A percentile compares a stretch with the other conserved stretches of the same genome.
These are phyloP conservation scores for Globisporangium sylvaticum DNA, from an alignment of 352 stramenopile species.

Conservation along the genomic window DNA sequence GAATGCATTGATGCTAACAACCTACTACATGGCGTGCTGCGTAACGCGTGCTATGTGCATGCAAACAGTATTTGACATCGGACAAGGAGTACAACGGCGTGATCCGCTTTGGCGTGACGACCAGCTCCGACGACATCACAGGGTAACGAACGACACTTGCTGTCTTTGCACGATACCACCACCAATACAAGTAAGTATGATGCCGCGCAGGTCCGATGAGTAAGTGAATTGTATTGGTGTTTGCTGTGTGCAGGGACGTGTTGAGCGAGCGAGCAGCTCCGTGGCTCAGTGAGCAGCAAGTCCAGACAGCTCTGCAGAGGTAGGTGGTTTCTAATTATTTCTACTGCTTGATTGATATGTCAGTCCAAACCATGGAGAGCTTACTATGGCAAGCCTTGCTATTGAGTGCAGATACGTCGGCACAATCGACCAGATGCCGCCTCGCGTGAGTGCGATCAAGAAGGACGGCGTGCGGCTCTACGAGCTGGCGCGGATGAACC, in stretches of 20 bases:
- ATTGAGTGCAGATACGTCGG: constrained; percentile 57
- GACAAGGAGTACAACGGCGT: constrained; percentile 76
- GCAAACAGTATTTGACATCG: constrained; percentile 44
- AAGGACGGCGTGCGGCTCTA: constrained; percentile 77
- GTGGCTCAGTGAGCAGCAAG: constrained; percentile 45
- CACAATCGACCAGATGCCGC: constrained; percentile 70
- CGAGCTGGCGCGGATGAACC: constrained; percentile 58
- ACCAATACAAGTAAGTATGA: neutral
- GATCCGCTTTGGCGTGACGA: constrained; percentile 77
- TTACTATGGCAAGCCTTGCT: neutral
- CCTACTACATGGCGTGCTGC: neutral
- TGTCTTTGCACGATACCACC: neutral
- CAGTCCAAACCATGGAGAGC: neutral
- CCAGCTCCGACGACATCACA: constrained; percentile 78
- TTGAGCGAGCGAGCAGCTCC: constrained; percentile 44
- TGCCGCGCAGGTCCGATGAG: neutral
- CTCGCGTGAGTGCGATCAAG: constrained; percentile 78
- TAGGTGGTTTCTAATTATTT: constrained; percentile 12
- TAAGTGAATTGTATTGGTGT: neutral
- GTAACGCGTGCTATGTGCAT: neutral
- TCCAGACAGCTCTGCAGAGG: constrained; percentile 41
- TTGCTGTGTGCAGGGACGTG: constrained; percentile 28
- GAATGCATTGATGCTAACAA: neutral
- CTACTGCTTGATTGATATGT: neutral
- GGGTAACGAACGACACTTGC: constrained; percentile 26